phyloP scores from a whole-genome alignment of 1,139 yeast species.

The Scheffersomyces titani region DNA sequence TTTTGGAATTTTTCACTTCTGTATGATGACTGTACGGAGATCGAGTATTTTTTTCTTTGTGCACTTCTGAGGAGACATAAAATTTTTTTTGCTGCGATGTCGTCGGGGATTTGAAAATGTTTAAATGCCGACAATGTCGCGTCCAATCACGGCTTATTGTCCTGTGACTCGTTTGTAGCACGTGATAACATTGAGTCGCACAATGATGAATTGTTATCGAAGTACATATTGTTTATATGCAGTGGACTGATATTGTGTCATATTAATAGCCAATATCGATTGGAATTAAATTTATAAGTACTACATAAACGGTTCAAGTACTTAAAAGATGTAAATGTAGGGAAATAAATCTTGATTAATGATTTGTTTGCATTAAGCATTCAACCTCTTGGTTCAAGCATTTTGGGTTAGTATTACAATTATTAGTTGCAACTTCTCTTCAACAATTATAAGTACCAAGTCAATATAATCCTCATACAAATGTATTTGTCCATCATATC shows the following conservation, averaged over 20 bases:
- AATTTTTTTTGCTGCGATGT: not conserved
- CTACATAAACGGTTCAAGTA: not conserved
- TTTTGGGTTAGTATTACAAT: no score
- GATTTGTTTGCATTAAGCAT: no score
- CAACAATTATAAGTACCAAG: no score
- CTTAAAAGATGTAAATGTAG: no score
- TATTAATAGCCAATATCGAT: not conserved
- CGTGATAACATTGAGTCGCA: not conserved
- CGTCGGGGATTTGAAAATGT: not conserved
- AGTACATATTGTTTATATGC: not conserved
- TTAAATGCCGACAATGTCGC: not conserved
- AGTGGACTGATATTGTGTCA: not conserved
- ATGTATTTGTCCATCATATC: no score
- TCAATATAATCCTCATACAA: no score
- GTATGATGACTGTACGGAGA: not conserved
- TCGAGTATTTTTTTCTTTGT: not conserved
- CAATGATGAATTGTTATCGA: not conserved
- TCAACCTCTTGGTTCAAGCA: no score
- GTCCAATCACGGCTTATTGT: not conserved
- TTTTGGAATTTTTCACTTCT: not conserved
- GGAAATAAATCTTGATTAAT: no score
- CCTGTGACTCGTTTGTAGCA: not conserved
- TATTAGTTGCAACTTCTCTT: no score
- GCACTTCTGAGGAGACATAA: not conserved
- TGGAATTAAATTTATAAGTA: not conserved